Evolutionary conservation across 108 stramenopile species (phyloP).

Genomic region (Nitzschia sp.): DNA sequence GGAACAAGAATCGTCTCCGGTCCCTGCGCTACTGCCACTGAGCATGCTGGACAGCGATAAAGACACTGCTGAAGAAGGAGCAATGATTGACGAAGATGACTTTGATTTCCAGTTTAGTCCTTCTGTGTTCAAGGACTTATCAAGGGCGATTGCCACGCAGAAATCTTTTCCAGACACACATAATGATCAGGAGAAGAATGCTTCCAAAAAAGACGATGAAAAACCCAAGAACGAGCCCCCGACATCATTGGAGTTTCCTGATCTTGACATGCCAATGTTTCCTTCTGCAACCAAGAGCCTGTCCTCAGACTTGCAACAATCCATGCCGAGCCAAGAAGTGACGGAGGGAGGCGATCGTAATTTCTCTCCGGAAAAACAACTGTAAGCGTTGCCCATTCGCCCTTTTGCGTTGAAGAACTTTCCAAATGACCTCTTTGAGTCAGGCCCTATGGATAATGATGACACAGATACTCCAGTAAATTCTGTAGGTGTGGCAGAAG

Average conservation of each 20-base stretch:
- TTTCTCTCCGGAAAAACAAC: too few relatives aligned
- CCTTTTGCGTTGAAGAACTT: background rate
- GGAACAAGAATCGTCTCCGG: too few relatives aligned
- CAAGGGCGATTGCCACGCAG: background rate
- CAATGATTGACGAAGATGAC: too few relatives aligned
- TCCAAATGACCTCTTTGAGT: background rate
- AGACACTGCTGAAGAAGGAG: background rate
- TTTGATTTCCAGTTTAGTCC: background rate
- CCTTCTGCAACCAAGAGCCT: too few relatives aligned
- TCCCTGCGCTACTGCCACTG: too few relatives aligned
- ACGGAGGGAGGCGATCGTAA: background rate
- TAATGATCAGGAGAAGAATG: background rate
- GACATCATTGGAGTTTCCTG: background rate
- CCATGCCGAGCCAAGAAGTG: background rate
- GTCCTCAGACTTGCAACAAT: background rate
- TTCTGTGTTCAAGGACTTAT: background rate
- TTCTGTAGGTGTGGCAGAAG: too few relatives aligned
- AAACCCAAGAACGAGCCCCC: background rate
- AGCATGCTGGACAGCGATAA: background rate
- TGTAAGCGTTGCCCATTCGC: background rate
- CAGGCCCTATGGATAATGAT: background rate
- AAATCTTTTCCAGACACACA: background rate
- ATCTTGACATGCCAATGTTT: too few relatives aligned
- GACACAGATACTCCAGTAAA: background rate
- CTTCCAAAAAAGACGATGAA: background rate